Evolutionary conservation across 495 filamentous ascomycete species (phyloP).

Genomic region (Jackrogersella multiformis): DNA sequence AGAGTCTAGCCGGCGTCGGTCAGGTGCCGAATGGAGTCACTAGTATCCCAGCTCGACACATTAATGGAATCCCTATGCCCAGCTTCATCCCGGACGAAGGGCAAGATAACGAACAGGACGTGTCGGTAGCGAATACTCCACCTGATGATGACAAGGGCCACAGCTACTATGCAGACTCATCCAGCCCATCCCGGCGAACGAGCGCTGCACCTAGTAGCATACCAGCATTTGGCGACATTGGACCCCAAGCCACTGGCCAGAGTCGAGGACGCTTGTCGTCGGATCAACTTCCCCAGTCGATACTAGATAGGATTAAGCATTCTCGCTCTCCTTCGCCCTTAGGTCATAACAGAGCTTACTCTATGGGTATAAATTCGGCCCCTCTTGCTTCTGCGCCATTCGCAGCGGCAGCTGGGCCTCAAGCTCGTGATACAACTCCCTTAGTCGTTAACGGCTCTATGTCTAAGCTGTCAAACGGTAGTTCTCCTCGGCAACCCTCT

Average conservation of each 20-base stretch:
- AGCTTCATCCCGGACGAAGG: constrained; percentile 61
- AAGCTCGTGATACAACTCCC: constrained; percentile 48
- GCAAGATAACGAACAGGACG: constrained; percentile 48
- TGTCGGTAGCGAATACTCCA: constrained; percentile 48
- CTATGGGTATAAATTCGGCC: constrained; percentile 53
- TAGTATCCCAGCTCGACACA: constrained; percentile 49
- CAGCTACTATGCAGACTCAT: constrained; percentile 42
- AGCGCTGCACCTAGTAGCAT: constrained; percentile 50
- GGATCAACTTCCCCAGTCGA: constrained; percentile 60
- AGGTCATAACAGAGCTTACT: constrained; percentile 56
- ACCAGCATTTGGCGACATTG: constrained; percentile 56
- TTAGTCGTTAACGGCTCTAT: constrained; percentile 59
- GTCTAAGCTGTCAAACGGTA: constrained; percentile 38
- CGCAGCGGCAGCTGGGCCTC: constrained; percentile 40
- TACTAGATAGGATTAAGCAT: constrained; percentile 60
- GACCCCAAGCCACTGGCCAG: constrained; percentile 39
- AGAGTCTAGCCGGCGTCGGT: constrained; percentile 35
- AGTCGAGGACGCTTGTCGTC: constrained; percentile 57
- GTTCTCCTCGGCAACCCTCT: constrained; percentile 37
- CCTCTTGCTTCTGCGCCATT: constrained; percentile 50
- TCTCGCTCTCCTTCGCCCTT: constrained; percentile 66
- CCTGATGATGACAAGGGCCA: constrained; percentile 50
- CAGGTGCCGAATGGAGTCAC: constrained; percentile 46
- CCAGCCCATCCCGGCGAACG: constrained; percentile 47
- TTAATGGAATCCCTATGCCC: constrained; percentile 55